These are phyloP conservation scores for Wickerhamomyces mucosus DNA, from an alignment of 805 yeast genomes.

Conservation along the genomic window DNA sequence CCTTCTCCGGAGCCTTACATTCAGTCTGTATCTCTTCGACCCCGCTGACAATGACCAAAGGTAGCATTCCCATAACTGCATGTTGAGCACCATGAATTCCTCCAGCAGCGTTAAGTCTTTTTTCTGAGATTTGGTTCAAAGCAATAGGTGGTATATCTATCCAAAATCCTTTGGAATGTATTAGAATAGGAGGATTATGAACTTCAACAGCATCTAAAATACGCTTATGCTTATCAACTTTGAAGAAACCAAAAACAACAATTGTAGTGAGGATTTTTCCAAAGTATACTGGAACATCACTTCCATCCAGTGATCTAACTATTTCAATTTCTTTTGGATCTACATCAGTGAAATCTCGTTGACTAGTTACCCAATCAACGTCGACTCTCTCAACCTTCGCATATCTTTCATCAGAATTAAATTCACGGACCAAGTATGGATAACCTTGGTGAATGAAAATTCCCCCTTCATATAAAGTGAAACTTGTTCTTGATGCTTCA, in stretches of 20 bases:
- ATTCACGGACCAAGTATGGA: constrained; percentile 78
- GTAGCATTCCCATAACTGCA: constrained; percentile 71
- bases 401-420: constrained; percentile 65
- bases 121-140: constrained; percentile 44
- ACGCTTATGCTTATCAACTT: constrained; percentile 63
- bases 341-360: constrained; percentile 87
- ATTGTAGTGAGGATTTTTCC: constrained; percentile 70
- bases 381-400: constrained; percentile 84
- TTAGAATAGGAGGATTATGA: constrained; percentile 69
- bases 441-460: constrained; percentile 90
- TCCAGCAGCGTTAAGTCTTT: constrained; percentile 65
- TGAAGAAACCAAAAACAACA: constrained; percentile 87
- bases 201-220: constrained; percentile 94
- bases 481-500: constrained; percentile 81
- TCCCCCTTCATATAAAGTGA: constrained; percentile 88
- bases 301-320: constrained; percentile 42
- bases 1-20: constrained; percentile 97
- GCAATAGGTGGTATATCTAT: constrained; percentile 71
- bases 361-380: constrained; percentile 91
- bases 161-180: constrained; percentile 81
- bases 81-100: constrained; percentile 98
- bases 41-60: constrained; percentile 63
- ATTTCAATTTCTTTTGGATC: constrained; percentile 73
- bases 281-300: constrained; percentile 56
- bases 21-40: constrained; percentile 80